Conservation (phyloP, 805 yeast species). For the Yamadazyma takamatsuzukensis region DNA sequence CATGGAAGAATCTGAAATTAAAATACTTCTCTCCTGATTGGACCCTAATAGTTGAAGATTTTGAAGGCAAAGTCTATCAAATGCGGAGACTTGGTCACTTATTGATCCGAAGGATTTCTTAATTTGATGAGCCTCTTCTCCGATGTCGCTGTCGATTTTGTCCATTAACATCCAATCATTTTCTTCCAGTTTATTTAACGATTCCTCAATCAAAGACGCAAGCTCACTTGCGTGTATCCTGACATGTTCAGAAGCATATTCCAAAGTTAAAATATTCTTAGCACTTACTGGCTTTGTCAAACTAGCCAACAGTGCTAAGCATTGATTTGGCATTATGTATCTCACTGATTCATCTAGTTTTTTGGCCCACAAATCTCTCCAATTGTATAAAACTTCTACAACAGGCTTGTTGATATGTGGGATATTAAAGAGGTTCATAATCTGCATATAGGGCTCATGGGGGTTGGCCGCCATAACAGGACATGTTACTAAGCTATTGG, state of each 20-base stretch:
- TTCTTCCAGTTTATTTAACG: slow-evolving; percentile 29
- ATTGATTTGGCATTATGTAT: slow-evolving; percentile 78
- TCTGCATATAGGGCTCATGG: slow-evolving; percentile 61
- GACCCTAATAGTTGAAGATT: slow-evolving; percentile 10
- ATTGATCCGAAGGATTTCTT: slow-evolving; percentile 5
- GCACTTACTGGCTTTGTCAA: slow-evolving; percentile 53
- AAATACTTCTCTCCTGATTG: neutral
- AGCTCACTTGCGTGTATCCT: slow-evolving; percentile 55
- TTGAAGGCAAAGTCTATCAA: slow-evolving; percentile 11
- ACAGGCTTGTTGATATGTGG: slow-evolving; percentile 51
- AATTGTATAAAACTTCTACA: slow-evolving; percentile 59
- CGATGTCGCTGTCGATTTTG: slow-evolving; percentile 14
- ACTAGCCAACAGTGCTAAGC: slow-evolving; percentile 58
- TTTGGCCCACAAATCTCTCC: slow-evolving; percentile 84
- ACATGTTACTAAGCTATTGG: slow-evolving; percentile 36
- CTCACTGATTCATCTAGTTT: slow-evolving; percentile 78
- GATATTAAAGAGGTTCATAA: slow-evolving; percentile 65
- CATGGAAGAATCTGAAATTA: neutral
- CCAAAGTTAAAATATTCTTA: slow-evolving; percentile 48
- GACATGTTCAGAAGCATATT: slow-evolving; percentile 50
- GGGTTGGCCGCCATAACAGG: slow-evolving; percentile 45
- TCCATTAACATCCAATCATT: slow-evolving; percentile 37
- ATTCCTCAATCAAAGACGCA: slow-evolving; percentile 51
- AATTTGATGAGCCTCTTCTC: slow-evolving; percentile 2
- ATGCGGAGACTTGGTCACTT: slow-evolving; percentile 4